These are phyloP conservation scores for Tetrahymena thermophila DNA, from an alignment of 73 alveolate species.

Conservation along the genomic window DNA sequence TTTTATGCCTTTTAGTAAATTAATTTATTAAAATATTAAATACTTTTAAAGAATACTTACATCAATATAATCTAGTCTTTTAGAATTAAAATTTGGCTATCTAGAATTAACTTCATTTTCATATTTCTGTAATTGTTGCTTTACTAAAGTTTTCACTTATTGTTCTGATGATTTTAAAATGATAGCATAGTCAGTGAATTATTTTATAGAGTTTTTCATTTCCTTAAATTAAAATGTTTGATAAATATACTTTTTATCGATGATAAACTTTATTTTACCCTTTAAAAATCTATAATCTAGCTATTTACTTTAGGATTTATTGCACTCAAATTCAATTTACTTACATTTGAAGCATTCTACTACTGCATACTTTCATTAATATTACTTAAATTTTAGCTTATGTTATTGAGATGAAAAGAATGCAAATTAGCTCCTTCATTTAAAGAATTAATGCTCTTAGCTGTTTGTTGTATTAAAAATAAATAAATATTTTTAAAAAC, in stretches of 20 bases:
- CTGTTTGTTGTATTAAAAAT: not conserved
- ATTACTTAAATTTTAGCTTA: not conserved
- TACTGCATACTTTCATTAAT: not conserved
- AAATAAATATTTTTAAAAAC: not conserved
- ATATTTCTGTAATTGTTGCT: not conserved
- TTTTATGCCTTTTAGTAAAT: not conserved
- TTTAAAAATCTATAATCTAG: not conserved
- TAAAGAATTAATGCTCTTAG: not conserved
- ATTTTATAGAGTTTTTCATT: not conserved
- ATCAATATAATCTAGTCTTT: not conserved
- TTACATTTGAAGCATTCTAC: not conserved
- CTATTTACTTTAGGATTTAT: not conserved
- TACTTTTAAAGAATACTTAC: not conserved
- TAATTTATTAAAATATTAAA: not conserved
- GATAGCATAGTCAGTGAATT: not conserved
- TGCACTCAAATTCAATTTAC: not conserved
- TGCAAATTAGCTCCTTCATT: not conserved
- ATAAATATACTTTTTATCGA: not conserved
- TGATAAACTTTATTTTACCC: not conserved
- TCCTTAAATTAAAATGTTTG: not conserved
- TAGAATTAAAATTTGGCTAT: not conserved
- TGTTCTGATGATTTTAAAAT: not conserved
- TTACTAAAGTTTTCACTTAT: not conserved
- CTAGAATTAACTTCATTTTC: not conserved
- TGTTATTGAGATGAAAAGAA: not conserved